phyloP scores from a whole-genome alignment of 768 basidiomycete species.

The Mrakia frigida region DNA sequence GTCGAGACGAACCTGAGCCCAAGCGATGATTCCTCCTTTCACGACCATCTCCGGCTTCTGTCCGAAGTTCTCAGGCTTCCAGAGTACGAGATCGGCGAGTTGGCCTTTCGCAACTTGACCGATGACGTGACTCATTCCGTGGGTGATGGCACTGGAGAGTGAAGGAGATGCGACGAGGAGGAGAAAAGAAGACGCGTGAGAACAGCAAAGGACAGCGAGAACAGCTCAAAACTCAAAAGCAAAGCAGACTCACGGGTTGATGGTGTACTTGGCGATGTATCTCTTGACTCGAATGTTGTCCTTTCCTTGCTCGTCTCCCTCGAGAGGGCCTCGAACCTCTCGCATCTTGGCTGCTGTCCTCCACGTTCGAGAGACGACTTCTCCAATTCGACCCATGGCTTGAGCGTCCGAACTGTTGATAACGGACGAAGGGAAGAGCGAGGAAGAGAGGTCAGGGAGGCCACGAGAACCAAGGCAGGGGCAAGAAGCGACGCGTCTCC shows the following conservation, averaged over 20 bases:
- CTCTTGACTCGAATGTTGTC: slow-evolving; percentile 92
- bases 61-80: slow-evolving; percentile 93
- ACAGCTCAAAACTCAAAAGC: not conserved
- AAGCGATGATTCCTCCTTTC: slow-evolving; percentile 89
- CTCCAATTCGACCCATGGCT: slow-evolving; percentile 94
- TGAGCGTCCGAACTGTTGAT: slow-evolving; percentile 97
- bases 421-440: slow-evolving; percentile 41
- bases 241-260: slow-evolving; percentile 73
- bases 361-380: slow-evolving; percentile 90
- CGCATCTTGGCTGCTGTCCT: slow-evolving; percentile 94
- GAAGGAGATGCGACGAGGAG: slow-evolving; percentile 7
- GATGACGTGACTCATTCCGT: slow-evolving; percentile 81
- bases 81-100: slow-evolving; percentile 89
- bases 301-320: slow-evolving; percentile 63
- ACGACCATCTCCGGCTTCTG: slow-evolving; percentile 88
- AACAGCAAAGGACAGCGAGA: not conserved
- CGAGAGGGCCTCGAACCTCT: slow-evolving; percentile 68
- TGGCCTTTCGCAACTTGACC: slow-evolving; percentile 76
- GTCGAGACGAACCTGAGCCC: slow-evolving; percentile 66
- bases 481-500: not conserved
- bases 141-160: slow-evolving; percentile 72
- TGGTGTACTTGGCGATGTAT: slow-evolving; percentile 74
- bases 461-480: not conserved
- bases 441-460: not conserved
- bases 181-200: slow-evolving; percentile 1